Percentiles rank a stretch among this genome's conserved stretches.
Conservation (phyloP, 2,329 filamentous ascomycete species). For the Colletotrichum tofieldiae region DNA sequence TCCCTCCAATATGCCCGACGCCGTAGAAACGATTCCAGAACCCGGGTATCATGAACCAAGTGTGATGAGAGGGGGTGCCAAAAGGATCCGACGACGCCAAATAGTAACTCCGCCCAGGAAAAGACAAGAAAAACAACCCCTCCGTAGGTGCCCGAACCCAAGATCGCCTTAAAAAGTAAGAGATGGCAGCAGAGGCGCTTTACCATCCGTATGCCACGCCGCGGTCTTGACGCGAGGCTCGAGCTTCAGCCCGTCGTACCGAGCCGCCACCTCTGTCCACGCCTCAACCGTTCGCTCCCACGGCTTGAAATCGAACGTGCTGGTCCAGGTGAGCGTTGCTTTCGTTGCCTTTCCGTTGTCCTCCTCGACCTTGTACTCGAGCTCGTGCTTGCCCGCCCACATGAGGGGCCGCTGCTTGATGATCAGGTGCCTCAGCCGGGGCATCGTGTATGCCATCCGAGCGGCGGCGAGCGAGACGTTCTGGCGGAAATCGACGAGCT, state of each 20-base stretch:
- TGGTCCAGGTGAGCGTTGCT: slow-evolving; percentile 42
- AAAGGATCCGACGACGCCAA: neutral
- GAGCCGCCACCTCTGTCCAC: slow-evolving; percentile 45
- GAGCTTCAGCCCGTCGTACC: slow-evolving; percentile 32
- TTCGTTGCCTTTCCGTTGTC: slow-evolving; percentile 24
- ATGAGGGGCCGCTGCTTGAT: slow-evolving; percentile 46
- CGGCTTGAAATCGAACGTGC: slow-evolving; percentile 46
- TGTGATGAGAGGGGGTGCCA: slow-evolving; percentile 8
- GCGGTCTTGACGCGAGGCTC: neutral
- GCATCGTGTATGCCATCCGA: slow-evolving; percentile 45
- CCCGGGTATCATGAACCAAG: slow-evolving; percentile 22
- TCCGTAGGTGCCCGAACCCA: too few species aligned
- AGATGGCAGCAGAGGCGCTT: slow-evolving; percentile 36
- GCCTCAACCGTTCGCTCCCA: slow-evolving; percentile 45
- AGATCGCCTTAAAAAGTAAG: slow-evolving; percentile 27
- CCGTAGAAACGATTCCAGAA: slow-evolving; percentile 5
- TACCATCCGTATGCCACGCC: slow-evolving; percentile 38
- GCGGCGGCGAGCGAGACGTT: slow-evolving; percentile 45
- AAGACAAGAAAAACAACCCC: neutral
- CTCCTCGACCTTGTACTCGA: slow-evolving; percentile 41
- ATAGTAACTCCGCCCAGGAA: neutral
- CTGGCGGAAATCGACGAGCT: slow-evolving; percentile 45
- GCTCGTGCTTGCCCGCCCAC: slow-evolving; percentile 47
- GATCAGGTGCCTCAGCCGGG: slow-evolving; percentile 43
- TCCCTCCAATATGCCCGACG: slow-evolving; percentile 2